A percentile compares a stretch with the other conserved stretches of the same genome.
Evolutionary conservation across 2,329 filamentous ascomycete species (phyloP).

Genomic region (Diaporthe caulivora): DNA sequence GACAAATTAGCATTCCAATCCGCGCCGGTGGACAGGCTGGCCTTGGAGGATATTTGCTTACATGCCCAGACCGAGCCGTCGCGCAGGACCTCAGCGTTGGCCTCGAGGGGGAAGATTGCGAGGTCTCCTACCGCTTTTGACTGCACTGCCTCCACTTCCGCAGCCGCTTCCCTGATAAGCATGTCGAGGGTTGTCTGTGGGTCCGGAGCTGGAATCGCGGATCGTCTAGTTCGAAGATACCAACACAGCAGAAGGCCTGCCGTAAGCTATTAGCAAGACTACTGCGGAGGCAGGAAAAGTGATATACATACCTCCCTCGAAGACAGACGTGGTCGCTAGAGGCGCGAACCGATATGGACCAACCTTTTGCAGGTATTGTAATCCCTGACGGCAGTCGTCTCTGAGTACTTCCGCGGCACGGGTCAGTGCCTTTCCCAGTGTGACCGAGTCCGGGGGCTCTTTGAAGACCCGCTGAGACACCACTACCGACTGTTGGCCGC

Average conservation of each 20-base stretch:
- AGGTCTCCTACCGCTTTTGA: neutral
- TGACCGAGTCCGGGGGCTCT: neutral
- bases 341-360: neutral
- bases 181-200: neutral
- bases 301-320: neutral
- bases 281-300: neutral
- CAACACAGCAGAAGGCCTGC: neutral
- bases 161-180: neutral
- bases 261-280: neutral
- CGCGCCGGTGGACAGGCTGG: fast-evolving
- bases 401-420: neutral
- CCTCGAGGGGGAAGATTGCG: neutral
- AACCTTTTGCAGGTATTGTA: neutral
- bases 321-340: neutral
- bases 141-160: neutral
- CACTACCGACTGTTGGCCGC: fast-evolving
- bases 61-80: neutral
- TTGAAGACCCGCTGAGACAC: neutral
- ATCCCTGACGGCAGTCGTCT: neutral
- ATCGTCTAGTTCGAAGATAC: neutral
- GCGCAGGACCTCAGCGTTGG: neutral
- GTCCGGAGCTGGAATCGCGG: neutral
- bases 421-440: neutral
- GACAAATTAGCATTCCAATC: neutral
- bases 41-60: neutral